Evolutionary conservation across 805 yeast species (phyloP).

Genomic region (Nakazawaea laoshanensis): DNA sequence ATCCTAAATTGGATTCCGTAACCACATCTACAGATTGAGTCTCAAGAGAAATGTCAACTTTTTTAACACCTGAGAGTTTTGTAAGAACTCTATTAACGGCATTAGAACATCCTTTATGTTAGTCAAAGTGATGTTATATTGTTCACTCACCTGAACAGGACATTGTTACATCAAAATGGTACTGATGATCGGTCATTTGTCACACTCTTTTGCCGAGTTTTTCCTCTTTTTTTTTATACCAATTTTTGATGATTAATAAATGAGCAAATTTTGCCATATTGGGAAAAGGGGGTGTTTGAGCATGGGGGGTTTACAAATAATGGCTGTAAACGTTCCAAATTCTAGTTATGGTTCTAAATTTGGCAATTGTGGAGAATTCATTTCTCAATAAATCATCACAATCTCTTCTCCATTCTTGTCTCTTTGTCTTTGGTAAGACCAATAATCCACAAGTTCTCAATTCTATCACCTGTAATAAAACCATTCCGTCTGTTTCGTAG

Average conservation of each 20-base stretch:
- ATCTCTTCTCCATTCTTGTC: slow-evolving; percentile 53
- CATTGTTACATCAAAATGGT: slow-evolving; percentile 80
- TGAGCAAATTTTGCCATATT: background rate
- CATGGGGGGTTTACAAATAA: background rate
- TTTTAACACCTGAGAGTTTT: slow-evolving; percentile 65
- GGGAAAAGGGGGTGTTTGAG: background rate
- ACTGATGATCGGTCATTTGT: slow-evolving; percentile 46
- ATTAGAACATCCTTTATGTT: slow-evolving; percentile 58
- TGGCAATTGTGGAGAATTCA: slow-evolving; percentile 26
- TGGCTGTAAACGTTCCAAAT: background rate
- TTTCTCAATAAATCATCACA: slow-evolving; percentile 47
- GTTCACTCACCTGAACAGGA: slow-evolving; percentile 51
- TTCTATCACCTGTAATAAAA: slow-evolving; percentile 58
- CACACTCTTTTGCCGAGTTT: background rate
- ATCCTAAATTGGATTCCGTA: slow-evolving; percentile 44
- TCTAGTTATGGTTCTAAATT: slow-evolving; percentile 27
- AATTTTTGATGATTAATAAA: background rate
- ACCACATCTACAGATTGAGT: slow-evolving; percentile 76
- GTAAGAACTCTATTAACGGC: slow-evolving; percentile 76
- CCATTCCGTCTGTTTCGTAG: slow-evolving; percentile 43
- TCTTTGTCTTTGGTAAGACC: slow-evolving; percentile 41
- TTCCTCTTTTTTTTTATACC: slow-evolving; percentile 1
- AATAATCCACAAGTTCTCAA: slow-evolving; percentile 40
- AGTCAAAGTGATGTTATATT: slow-evolving; percentile 4
- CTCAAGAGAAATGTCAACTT: slow-evolving; percentile 67